Evolutionary conservation across 2,329 filamentous ascomycete species (phyloP).

Genomic region (Fusarium oxysporum): DNA sequence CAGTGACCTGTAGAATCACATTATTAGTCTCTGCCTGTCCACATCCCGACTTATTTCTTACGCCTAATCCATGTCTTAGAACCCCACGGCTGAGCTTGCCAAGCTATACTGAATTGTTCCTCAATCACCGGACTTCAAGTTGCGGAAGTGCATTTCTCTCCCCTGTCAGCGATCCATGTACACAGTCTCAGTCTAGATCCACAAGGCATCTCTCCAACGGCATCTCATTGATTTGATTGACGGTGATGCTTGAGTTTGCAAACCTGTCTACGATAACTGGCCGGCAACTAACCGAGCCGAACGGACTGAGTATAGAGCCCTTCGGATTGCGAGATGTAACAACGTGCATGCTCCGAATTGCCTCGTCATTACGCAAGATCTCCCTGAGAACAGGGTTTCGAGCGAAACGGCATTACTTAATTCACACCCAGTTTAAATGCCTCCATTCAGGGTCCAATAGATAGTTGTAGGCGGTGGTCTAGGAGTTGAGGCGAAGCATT

Average conservation of each 20-base stretch:
- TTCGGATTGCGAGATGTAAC: conserved; percentile 72
- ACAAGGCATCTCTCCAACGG: conserved; percentile 22
- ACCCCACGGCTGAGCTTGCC: conserved; percentile 7
- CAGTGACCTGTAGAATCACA: background rate
- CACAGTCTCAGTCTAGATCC: conserved; percentile 5
- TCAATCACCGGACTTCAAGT: conserved; percentile 36
- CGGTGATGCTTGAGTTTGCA: background rate
- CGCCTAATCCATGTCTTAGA: conserved; percentile 14
- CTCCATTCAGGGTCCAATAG: background rate
- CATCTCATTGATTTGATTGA: conserved; percentile 23
- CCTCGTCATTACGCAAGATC: conserved; percentile 66
- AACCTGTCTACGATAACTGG: conserved; percentile 54
- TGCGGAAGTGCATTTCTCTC: conserved; percentile 25
- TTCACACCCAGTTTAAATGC: conserved; percentile 33
- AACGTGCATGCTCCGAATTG: conserved; percentile 70
- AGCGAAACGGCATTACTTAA: conserved; percentile 1
- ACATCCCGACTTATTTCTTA: conserved; percentile 15
- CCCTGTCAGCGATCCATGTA: conserved; percentile 28
- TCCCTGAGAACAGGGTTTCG: conserved; percentile 61
- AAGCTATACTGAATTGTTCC: background rate
- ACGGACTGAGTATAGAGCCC: conserved; percentile 74
- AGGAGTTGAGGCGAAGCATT: conserved; percentile 5
- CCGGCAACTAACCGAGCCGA: conserved; percentile 66
- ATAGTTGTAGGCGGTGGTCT: background rate
- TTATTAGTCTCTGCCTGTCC: background rate